Conservation (phyloP, 441 rosid species). For the Gossypium davidsonii region DNA sequence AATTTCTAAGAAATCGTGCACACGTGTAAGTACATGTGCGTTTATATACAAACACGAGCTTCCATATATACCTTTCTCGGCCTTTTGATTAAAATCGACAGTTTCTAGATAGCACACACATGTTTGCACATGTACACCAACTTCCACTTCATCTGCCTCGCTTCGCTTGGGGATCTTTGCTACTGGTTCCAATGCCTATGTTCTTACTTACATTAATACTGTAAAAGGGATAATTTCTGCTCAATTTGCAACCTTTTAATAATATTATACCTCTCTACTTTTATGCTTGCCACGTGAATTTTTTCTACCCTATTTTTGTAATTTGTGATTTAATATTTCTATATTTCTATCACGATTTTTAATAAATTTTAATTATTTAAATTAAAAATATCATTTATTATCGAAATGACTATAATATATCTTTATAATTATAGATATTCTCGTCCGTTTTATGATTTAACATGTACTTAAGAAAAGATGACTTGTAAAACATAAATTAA, state of each 20-base stretch:
- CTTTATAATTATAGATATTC: too few relatives aligned
- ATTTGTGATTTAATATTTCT: not conserved
- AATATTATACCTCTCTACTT: not conserved
- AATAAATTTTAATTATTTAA: not conserved
- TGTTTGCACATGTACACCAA: conserved; percentile 87
- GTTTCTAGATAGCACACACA: conserved; percentile 45
- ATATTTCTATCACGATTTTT: not conserved
- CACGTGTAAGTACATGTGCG: conserved; percentile 85
- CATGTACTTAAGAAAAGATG: too few relatives aligned
- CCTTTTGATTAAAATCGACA: not conserved
- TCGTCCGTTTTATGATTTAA: too few relatives aligned
- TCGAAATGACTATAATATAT: too few relatives aligned
- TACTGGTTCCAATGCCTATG: conserved; percentile 19
- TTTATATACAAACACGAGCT: conserved; percentile 36
- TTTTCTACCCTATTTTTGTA: not conserved
- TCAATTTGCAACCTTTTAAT: not conserved
- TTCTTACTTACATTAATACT: not conserved
- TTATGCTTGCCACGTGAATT: not conserved
- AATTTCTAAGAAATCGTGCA: conserved; percentile 30
- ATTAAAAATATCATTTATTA: too few relatives aligned
- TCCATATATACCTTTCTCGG: conserved; percentile 31
- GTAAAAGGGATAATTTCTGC: not conserved
- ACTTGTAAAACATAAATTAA: too few relatives aligned
- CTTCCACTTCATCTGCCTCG: conserved; percentile 36
- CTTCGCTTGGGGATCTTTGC: conserved; percentile 15